Percentiles rank a stretch among this genome's conserved stretches.
These are phyloP conservation scores for Aureoboletus auriporus DNA, from an alignment of 768 basidiomycete genomes.

Conservation along the genomic window DNA sequence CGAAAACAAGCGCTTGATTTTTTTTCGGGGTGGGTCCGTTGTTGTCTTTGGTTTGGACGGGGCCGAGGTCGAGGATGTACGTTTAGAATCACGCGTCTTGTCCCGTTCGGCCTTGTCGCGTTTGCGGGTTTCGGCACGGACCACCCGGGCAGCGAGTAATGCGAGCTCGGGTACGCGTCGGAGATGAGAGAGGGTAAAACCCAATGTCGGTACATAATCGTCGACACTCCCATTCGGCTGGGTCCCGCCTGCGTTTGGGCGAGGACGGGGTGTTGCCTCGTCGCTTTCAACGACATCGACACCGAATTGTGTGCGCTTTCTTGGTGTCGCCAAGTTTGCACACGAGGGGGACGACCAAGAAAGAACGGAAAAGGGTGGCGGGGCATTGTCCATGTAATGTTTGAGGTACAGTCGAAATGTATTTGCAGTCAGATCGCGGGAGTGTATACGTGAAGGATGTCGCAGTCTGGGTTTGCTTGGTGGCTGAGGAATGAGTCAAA, in stretches of 20 bases:
- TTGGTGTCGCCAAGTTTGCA: no score
- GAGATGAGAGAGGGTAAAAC: constrained; percentile 72
- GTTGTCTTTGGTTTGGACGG: not conserved
- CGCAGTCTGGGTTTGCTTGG: constrained; percentile 47
- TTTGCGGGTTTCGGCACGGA: constrained; percentile 54
- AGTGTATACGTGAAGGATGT: constrained; percentile 68
- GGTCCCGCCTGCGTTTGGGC: no score
- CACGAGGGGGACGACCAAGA: not conserved
- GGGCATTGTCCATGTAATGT: constrained; percentile 70
- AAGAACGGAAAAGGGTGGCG: not conserved
- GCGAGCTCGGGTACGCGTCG: constrained; percentile 73
- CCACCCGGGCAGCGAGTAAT: constrained; percentile 60
- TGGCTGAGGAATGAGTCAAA: not conserved
- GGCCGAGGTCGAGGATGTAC: not conserved
- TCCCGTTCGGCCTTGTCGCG: constrained; percentile 46
- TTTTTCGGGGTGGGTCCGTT: constrained; percentile 30
- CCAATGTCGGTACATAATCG: constrained; percentile 22
- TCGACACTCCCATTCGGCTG: not conserved
- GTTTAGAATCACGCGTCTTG: not conserved
- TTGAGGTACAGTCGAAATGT: constrained; percentile 75
- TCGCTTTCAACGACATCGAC: no score
- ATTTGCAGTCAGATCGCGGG: constrained; percentile 63
- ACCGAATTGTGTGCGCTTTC: no score
- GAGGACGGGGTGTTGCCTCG: no score
- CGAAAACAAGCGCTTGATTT: constrained; percentile 66